A percentile compares a stretch with the other conserved stretches of the same genome.
Conservation (phyloP, 2,329 filamentous ascomycete species). For the Pseudogymnoascus sp. region DNA sequence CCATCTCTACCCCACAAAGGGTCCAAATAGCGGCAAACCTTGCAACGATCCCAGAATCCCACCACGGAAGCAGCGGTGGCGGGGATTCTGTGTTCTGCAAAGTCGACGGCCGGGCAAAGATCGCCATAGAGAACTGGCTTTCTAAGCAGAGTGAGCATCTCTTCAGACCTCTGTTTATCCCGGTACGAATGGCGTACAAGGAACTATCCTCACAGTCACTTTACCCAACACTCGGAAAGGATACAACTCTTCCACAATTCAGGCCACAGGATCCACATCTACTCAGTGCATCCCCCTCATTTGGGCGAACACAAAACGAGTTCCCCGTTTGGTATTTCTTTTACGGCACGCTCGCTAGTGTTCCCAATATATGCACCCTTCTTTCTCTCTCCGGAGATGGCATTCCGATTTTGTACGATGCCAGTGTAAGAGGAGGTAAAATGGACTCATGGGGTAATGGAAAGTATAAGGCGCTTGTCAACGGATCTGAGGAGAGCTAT, state of each 20-base stretch:
- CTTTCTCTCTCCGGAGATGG: constrained; percentile 22
- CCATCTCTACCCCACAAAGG: constrained; percentile 16
- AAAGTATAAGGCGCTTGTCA: constrained; percentile 33
- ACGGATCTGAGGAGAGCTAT: constrained; percentile 18
- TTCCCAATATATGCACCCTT: constrained; percentile 24
- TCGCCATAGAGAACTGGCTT: constrained; percentile 16
- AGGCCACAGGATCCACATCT: constrained; percentile 12
- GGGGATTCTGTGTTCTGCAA: constrained; percentile 21
- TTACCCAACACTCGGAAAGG: constrained; percentile 19
- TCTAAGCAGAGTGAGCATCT: constrained; percentile 11
- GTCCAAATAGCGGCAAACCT: constrained; percentile 19
- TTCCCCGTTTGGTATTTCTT: constrained; percentile 35
- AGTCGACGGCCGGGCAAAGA: constrained; percentile 16
- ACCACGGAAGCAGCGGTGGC: constrained; percentile 16
- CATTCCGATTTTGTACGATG: constrained; percentile 21
- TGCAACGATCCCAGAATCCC: constrained; percentile 11
- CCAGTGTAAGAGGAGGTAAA: constrained; percentile 25
- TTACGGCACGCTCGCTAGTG: constrained; percentile 32
- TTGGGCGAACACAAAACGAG: constrained; percentile 14
- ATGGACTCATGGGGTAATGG: constrained; percentile 29
- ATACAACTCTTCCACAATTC: constrained; percentile 26
- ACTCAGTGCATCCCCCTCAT: background rate
- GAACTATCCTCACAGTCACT: constrained; percentile 19
- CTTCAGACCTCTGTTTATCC: constrained; percentile 24
- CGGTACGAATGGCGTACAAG: constrained; percentile 23